Evolutionary conservation across 2,329 filamentous ascomycete species (phyloP).

Genomic region (Daldinia sp.): DNA sequence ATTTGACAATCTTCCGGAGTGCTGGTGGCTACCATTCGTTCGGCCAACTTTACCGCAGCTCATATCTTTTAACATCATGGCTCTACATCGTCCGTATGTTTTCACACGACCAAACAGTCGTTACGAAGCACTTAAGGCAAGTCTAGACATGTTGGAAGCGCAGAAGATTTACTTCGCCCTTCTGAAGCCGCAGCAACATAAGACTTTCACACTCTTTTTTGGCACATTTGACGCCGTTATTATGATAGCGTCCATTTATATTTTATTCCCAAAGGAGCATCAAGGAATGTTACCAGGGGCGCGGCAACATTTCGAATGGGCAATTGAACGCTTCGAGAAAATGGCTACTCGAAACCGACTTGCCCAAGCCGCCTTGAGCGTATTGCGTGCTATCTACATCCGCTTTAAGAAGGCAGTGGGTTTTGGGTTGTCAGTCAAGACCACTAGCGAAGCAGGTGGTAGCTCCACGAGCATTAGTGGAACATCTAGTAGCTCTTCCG

Average conservation of each 20-base stretch:
- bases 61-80: constrained; percentile 67
- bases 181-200: constrained; percentile 64
- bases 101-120: constrained; percentile 68
- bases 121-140: constrained; percentile 67
- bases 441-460: constrained; percentile 24
- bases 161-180: constrained; percentile 64
- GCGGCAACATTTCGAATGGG: constrained; percentile 70
- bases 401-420: constrained; percentile 65
- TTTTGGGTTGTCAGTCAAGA: constrained; percentile 43
- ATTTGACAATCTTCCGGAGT: constrained; percentile 67
- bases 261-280: constrained; percentile 70
- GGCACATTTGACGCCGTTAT: constrained; percentile 74
- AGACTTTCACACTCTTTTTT: constrained; percentile 69
- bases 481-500: constrained; percentile 27
- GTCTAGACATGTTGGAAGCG: constrained; percentile 66
- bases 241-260: constrained; percentile 70
- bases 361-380: constrained; percentile 65
- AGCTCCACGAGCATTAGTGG: constrained; percentile 26
- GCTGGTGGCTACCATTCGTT: constrained; percentile 64
- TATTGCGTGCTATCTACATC: constrained; percentile 66
- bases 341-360: constrained; percentile 67
- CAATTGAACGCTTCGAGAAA: constrained; percentile 67
- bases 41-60: constrained; percentile 62
- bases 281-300: constrained; percentile 60
- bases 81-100: constrained; percentile 71